Percentiles rank a stretch among this genome's conserved stretches.
Evolutionary conservation across 202 grass and related monocot genomes (phyloP).

Genomic region (Bolboschoenoplectus hybrid): DNA sequence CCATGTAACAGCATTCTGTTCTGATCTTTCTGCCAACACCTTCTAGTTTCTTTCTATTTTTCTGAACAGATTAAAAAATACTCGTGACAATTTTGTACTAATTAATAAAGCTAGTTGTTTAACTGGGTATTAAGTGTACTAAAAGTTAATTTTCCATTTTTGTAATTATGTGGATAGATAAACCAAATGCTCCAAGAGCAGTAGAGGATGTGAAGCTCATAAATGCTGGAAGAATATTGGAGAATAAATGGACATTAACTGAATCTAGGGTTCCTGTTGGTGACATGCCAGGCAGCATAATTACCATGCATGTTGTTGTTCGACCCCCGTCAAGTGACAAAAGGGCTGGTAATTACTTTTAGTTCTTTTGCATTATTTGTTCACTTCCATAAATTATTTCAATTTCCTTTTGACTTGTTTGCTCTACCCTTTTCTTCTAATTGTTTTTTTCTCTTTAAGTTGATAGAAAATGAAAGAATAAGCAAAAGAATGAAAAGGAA

Average conservation of each 20-base stretch:
- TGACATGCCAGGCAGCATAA: constrained; percentile 79
- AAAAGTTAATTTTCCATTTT: constrained; percentile 30
- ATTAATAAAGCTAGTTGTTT: not conserved
- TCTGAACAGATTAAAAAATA: not conserved
- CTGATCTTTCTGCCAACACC: not conserved
- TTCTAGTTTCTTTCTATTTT: constrained; percentile 15
- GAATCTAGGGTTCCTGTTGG: constrained; percentile 85
- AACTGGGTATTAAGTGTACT: constrained; percentile 34
- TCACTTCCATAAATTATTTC: constrained; percentile 33
- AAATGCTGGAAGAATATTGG: constrained; percentile 92
- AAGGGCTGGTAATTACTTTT: constrained; percentile 67
- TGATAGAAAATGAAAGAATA: constrained; percentile 10
- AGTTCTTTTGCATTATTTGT: constrained; percentile 45
- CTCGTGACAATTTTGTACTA: not conserved
- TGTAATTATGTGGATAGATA: constrained; percentile 59
- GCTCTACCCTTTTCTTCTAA: constrained; percentile 13
- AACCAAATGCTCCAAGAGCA: constrained; percentile 75
- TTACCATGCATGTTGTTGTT: constrained; percentile 95
- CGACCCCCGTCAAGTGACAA: constrained; percentile 73
- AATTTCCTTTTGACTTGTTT: constrained; percentile 11
- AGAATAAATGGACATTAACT: constrained; percentile 77
- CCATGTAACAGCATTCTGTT: constrained; percentile 8
- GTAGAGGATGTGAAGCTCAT: constrained; percentile 92
- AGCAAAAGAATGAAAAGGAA: constrained; percentile 18
- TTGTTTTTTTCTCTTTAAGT: constrained; percentile 15